Percentiles rank a stretch among this genome's conserved stretches.
Evolutionary conservation across 495 filamentous ascomycete genomes (phyloP).

Genomic region (Jackrogersella minutella): DNA sequence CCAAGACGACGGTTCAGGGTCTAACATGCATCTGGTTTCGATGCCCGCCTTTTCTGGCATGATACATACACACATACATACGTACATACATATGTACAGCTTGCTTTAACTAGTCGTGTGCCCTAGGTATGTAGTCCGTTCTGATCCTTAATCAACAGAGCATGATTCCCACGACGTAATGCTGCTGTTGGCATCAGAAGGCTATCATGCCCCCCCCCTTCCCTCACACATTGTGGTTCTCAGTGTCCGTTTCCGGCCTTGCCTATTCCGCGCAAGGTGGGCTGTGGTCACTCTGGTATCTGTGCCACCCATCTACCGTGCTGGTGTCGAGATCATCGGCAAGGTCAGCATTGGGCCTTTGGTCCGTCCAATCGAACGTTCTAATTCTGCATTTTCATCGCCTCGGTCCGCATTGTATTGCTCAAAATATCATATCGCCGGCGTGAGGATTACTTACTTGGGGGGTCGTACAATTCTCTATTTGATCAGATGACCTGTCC

Average conservation of each 20-base stretch:
- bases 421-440: conserved; percentile 8
- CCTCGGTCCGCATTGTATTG: conserved; percentile 20
- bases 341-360: conserved; percentile 19
- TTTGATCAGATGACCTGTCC: conserved; percentile 17
- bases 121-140: not conserved
- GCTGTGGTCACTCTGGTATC: not conserved
- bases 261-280: not conserved
- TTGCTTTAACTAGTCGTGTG: not conserved
- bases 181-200: conserved; percentile 6
- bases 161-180: conserved; percentile 4
- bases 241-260: conserved; percentile 18
- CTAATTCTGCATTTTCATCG: conserved; percentile 9
- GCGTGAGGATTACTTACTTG: conserved; percentile 4
- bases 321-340: conserved; percentile 8
- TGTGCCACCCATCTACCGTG: conserved; percentile 15
- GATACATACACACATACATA: too few relatives aligned
- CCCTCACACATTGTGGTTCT: conserved; percentile 8
- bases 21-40: not conserved
- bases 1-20: conserved; percentile 7
- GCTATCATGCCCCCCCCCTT: not conserved
- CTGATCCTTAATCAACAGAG: conserved; percentile 2
- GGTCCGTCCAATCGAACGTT: conserved; percentile 2
- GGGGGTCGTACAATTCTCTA: conserved; percentile 23
- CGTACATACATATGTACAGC: not conserved
- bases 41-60: not conserved